A percentile compares a stretch with the other conserved stretches of the same genome.
These are phyloP conservation scores for Phyllosticta paracitricarpa DNA, from an alignment of 2,329 filamentous ascomycete genomes.

Conservation along the genomic window DNA sequence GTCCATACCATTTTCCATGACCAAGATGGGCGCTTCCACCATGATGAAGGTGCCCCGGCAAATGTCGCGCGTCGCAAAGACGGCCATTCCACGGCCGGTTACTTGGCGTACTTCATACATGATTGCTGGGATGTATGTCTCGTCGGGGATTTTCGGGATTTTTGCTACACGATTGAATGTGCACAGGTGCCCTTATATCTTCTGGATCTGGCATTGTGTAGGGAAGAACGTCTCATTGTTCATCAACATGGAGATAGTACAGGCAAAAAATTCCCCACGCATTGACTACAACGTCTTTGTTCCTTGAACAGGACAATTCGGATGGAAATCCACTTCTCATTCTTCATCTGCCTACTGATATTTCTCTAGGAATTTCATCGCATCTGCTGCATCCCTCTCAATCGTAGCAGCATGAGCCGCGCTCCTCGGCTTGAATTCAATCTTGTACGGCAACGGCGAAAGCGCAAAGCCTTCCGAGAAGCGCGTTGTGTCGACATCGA, in stretches of 20 bases:
- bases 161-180: no score
- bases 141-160: no score
- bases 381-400: slow-evolving; percentile 20
- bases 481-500: slow-evolving; percentile 19
- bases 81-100: background rate
- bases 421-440: slow-evolving; percentile 21
- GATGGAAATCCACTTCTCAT: no score
- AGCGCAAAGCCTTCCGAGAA: slow-evolving; percentile 28
- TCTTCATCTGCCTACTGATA: slow-evolving; percentile 14
- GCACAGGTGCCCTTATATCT: no score
- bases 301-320: no score
- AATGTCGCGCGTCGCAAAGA: slow-evolving; percentile 1
- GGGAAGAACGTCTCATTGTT: no score
- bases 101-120: background rate
- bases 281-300: background rate
- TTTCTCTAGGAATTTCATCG: slow-evolving; percentile 15
- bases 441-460: slow-evolving; percentile 24
- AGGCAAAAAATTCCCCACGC: background rate
- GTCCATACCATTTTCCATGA: background rate
- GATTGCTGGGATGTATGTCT: no score
- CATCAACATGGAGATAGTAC: no score
- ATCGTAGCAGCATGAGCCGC: slow-evolving; percentile 23
- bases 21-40: background rate
- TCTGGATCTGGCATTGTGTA: no score
- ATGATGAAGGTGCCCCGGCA: background rate